These are phyloP conservation scores for Astrephomene gubernaculifera DNA, from an alignment of 139 green algal species.

Conservation along the genomic window DNA sequence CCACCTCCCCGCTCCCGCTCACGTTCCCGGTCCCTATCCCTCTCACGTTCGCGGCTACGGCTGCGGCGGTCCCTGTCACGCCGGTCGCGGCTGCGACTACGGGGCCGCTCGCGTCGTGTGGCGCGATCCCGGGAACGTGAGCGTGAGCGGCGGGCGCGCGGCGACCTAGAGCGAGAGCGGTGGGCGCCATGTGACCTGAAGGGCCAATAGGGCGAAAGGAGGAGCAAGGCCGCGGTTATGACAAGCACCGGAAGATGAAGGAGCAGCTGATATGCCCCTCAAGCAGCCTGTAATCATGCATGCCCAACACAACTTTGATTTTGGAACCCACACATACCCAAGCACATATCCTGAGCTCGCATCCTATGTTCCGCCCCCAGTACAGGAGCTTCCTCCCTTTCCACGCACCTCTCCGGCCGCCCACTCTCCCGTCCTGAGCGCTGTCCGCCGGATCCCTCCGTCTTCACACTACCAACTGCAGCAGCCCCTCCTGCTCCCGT, in stretches of 20 bases:
- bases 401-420: not conserved
- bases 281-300: no score
- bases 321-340: no score
- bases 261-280: no score
- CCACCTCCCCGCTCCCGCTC: not conserved
- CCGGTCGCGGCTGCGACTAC: constrained; percentile 23
- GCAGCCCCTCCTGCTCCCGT: not conserved
- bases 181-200: not conserved
- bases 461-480: not conserved
- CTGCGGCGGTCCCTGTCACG: constrained; percentile 9
- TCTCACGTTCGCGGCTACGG: not conserved
- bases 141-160: not conserved
- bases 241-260: no score
- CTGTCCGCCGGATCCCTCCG: not conserved
- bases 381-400: no score
- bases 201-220: no score
- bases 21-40: not conserved
- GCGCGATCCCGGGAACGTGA: constrained; percentile 2
- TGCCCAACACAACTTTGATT: no score
- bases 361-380: no score
- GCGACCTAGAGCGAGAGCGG: constrained; percentile 11
- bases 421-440: not conserved
- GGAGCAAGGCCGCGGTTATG: no score
- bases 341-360: no score
- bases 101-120: not conserved